Evolutionary conservation across 768 basidiomycete species (phyloP), one percentile per base, ranked within the genome.

Genomic region (Hortiboletus campestris): DNA sequence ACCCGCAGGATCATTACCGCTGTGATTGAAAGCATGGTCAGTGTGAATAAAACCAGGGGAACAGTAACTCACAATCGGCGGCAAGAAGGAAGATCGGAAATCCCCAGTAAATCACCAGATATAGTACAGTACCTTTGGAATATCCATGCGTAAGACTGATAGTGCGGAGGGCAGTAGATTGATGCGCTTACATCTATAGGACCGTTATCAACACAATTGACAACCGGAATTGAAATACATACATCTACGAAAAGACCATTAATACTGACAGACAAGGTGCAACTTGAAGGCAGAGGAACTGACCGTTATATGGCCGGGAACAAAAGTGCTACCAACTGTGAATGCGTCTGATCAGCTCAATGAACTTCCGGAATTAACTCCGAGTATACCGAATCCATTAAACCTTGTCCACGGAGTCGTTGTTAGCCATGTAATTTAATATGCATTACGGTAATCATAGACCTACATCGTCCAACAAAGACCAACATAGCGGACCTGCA

Each of bases 1-100:
- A 48, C 46, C 2, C 46, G 46, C 6, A 48, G 22, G 11, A 61
- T 52, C 53, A 61, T 61, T 16, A 55, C 11, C 4, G 35, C 59
- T 60, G 16, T 31, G 6, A 22, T 19, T 13, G 3, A 29, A 25
- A 7, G 6, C 36, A 17, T 17, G 6, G 0, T 36, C 8, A 36
- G 7, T 7, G 5, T 0, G 13, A 20, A 20, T 14, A 2, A 13
- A 46, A 29, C 4, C 8, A 20, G 13, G 19, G 13, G 19, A 1
- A 9, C 3, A 2, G 6, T 10, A 13, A 55, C 60, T 51, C 25
- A 59, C 60, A 14, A 14, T 61, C 60, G 4, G 34, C 39, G 11
- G 49, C 19, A 36, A 28, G 40, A 32, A 51, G 11, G 5, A 59
- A 60, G 1, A 60, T 6, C 3, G 20, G 9, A 10, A 22, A 39